Evolutionary conservation across 2,329 filamentous ascomycete species (phyloP), one percentile per base, ranked within the genome.

Genomic region (Aspergillus tamarii): DNA sequence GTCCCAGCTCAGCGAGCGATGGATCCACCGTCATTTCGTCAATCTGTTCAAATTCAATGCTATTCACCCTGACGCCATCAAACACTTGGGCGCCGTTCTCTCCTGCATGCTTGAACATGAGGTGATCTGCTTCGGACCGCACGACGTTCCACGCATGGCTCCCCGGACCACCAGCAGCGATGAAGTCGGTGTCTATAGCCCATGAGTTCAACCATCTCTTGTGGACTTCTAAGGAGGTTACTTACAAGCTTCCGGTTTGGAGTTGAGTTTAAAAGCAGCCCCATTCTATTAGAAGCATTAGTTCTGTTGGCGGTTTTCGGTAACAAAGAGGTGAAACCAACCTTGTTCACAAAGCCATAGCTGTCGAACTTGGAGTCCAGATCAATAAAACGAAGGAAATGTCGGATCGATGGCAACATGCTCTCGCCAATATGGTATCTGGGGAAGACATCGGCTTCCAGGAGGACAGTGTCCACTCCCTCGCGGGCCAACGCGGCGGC

Each of bases 381-480:
- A 16, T 57, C 54, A 28, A 57, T 45, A 43, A 57, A 57, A 36
- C 34, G 54, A 14, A 57, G 34, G 16, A 57, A 57, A 21, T 57
- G 34, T 39, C 54, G 32, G 21, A 57, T 45, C 16, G 54, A 57
- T 26, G 54, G 54, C 5, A 57, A 28, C 54, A 57, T 41, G 54
- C 54, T 57, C 54, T 57, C 54, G 21, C 54, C 54, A 30, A 57
- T 57, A 43, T 57, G 54, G 26, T 57, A 57, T 28, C 54, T 26
- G 28, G 54, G 54, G 26, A 41, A 43, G 10, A 23, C 28, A n/a
- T 57, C 54, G 14, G 54, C 54, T 41, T 57, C 54, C 10, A 57
- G 54, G 12, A 57, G 23, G 21, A 57, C 54, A 5, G 34, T 43
- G 21, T 30, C 21, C 23, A 57, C 41, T 16, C 54, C 54, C 34